Evolutionary conservation across 2,329 filamentous ascomycete species (phyloP), one percentile per base, ranked within the genome.

Genomic region (Ceratocystis variospora): DNA sequence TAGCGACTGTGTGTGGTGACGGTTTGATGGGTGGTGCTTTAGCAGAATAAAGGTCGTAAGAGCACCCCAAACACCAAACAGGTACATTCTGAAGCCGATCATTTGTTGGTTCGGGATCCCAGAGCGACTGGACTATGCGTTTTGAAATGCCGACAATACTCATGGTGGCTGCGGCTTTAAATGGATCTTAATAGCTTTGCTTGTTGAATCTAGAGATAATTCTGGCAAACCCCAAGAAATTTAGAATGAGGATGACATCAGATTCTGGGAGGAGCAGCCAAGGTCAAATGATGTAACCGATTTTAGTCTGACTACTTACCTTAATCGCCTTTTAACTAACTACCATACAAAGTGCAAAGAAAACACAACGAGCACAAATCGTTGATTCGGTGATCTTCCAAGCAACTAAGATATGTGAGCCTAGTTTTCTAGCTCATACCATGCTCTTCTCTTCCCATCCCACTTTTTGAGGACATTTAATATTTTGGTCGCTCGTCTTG

Each of bases 91-190:
- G 80, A 67, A 77, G 74, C 67, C 85, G 79, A 73, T 96, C 86
- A 76, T 96, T 96, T 69, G 83, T 84, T 5, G 91, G 92, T 70
- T 92, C 86, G 0, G 91, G 90, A 71, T 96, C 92, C 87, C 91
- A 96, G 73, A 97, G 87, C 77, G 89, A 90, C 76, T 93, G 89
- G 68, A 96, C 87, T 71, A 96, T 85, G 69, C 88, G 88, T 76
- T 90, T 89, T 71, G 88, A 84, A 68, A 95, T 79, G 72, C 96
- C 89, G 66, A 88, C 83, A 67, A 82, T 85, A 45, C 79, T 77
- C 69, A 80, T 75, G 37, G 44, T 64, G 55, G 15, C 7, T 64
- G 44, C 22, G 22, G n/a, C 41, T 45, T 22, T 33, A 50, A 37
- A 50, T 63, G 10, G 15, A 63, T 33, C 17, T 22, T 12, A 8